phyloP scores from a whole-genome alignment of 2,329 filamentous ascomycete genomes.

The Chaetomium strumarium region DNA sequence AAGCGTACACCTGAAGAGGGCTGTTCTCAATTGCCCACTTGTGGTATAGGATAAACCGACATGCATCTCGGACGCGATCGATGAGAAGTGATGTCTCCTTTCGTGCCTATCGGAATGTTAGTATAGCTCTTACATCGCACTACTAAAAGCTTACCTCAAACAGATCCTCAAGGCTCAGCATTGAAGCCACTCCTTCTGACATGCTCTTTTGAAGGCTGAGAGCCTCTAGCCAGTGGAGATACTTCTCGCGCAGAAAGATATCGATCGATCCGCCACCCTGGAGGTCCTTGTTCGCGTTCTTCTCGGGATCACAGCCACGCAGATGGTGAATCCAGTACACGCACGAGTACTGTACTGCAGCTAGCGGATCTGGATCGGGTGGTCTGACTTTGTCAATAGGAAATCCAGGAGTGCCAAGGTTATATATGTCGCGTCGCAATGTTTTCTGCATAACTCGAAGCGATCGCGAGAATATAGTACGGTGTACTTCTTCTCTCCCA shows the following conservation, averaged over 20 bases:
- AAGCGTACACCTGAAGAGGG: slow-evolving; percentile 19
- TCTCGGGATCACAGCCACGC: background rate
- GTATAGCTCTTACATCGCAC: background rate
- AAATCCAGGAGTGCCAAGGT: slow-evolving; percentile 8
- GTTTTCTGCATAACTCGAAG: slow-evolving; percentile 14
- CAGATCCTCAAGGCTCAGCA: slow-evolving; percentile 12
- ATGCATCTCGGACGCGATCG: slow-evolving; percentile 11
- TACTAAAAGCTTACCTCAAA: background rate
- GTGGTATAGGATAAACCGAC: slow-evolving; percentile 13
- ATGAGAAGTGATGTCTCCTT: background rate
- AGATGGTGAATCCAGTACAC: slow-evolving; percentile 18
- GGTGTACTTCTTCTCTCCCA: slow-evolving; percentile 8
- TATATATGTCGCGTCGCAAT: slow-evolving; percentile 24
- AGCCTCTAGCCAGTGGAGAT: slow-evolving; percentile 2
- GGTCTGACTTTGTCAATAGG: slow-evolving; percentile 6
- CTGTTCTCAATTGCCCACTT: slow-evolving; percentile 10
- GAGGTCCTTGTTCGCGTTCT: background rate
- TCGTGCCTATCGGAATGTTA: slow-evolving; percentile 2
- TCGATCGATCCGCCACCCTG: slow-evolving; percentile 1
- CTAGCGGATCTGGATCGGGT: slow-evolving; percentile 16
- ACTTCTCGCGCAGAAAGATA: background rate
- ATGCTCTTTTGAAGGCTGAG: slow-evolving; percentile 1
- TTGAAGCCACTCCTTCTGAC: slow-evolving; percentile 1
- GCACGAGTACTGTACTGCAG: slow-evolving; percentile 17
- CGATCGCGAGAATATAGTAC: slow-evolving; percentile 14